phyloP scores from a whole-genome alignment of 2,329 filamentous ascomycete species.

The Aureobasidium musti region DNA sequence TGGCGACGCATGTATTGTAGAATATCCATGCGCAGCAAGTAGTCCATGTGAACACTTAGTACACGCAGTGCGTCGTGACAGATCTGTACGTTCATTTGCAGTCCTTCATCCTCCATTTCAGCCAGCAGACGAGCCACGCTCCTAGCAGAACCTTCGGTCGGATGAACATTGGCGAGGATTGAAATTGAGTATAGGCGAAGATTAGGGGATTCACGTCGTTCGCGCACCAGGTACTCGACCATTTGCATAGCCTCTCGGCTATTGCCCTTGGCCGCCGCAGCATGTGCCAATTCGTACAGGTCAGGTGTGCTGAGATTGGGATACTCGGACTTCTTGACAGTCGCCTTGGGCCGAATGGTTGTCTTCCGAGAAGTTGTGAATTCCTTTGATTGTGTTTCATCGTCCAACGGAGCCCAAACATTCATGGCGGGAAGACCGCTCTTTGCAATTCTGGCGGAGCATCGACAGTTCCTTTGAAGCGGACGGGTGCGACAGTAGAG shows the following conservation, averaged over 20 bases:
- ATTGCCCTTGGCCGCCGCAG: conserved; percentile 44
- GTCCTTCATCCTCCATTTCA: conserved; percentile 66
- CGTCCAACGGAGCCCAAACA: background rate
- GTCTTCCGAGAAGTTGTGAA: conserved; percentile 6
- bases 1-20: conserved; percentile 71
- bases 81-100: conserved; percentile 65
- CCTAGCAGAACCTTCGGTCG: conserved; percentile 64
- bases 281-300: conserved; percentile 54
- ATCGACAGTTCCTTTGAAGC: background rate
- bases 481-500: conserved; percentile 20
- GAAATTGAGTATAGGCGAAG: conserved; percentile 70
- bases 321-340: conserved; percentile 14
- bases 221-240: conserved; percentile 60
- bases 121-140: conserved; percentile 65
- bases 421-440: conserved; percentile 4
- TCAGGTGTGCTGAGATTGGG: conserved; percentile 35
- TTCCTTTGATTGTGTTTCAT: conserved; percentile 24
- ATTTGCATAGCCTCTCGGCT: conserved; percentile 49
- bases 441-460: background rate
- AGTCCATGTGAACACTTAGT: conserved; percentile 83
- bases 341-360: conserved; percentile 4
- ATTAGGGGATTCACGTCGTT: conserved; percentile 59
- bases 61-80: conserved; percentile 74
- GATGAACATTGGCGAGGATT: conserved; percentile 69
- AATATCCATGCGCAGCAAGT: conserved; percentile 70